Evolutionary conservation across 2,329 filamentous ascomycete species (phyloP), one percentile per base, ranked within the genome.

Genomic region (Aspergillus sp.): DNA sequence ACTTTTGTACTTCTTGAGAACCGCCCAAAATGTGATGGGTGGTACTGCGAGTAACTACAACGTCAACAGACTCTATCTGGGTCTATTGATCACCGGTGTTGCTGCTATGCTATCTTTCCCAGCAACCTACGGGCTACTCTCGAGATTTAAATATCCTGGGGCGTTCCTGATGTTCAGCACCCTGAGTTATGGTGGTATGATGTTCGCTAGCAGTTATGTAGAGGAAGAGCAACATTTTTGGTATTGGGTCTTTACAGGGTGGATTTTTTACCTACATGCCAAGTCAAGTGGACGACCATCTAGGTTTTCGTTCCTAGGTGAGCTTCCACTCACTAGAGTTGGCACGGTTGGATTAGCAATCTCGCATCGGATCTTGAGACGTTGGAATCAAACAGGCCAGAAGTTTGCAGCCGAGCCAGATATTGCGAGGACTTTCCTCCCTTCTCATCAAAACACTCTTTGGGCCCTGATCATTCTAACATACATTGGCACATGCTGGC

Each of bases 211-310:
- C 62, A 97, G 90, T 60, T 98, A 93, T 64, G 89, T 98, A 2
- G 93, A 98, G 66, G 93, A 98, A 68, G 93, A 98, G 65, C 93
- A 98, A 39, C 89, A 97, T 54, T 96, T 95, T 63, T 98, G 93
- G 93, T 97, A 98, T 68, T 97, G 91, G 90, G 69, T 81, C 1
- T 79, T 85, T 0, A 64, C 64, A 12, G 68, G 62, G 28, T 73
- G 69, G 67, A 67, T 75, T 36, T 63, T 72, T 44, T 71, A 72
- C 45, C 62, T 82, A 9, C 71, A 74, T 52, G 50, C 72, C 33
- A 66, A 51, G 51, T 61, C 58, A 47, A 60, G 26, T 38, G 33
- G 7, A 10, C 44, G 34, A 42, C 30, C 26, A 8, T 32, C 31
- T 32, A 32, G 8, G n/a, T 32, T 32, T 32, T n/a, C n/a, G n/a